Percentiles rank a stretch among this genome's conserved stretches.
Conservation (phyloP, 2,329 filamentous ascomycete genomes). For the Alternaria triticina region DNA sequence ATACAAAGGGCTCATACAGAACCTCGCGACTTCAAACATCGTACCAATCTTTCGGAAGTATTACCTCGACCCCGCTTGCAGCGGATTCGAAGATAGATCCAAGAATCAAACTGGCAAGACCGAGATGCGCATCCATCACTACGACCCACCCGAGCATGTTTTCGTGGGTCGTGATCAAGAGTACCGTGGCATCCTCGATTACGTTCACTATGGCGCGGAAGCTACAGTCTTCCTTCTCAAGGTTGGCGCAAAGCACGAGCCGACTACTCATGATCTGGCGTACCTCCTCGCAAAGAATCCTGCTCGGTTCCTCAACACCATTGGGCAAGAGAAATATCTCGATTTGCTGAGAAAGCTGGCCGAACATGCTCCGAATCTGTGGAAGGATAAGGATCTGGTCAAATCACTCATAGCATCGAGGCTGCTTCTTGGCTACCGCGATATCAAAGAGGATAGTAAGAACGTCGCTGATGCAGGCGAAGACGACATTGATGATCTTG, state of each 20-base stretch:
- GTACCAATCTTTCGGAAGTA: conserved; percentile 48
- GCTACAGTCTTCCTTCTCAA: conserved; percentile 89
- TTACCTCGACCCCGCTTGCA: conserved; percentile 37
- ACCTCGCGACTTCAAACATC: conserved; percentile 40
- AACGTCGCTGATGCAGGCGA: conserved; percentile 39
- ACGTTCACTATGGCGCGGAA: conserved; percentile 88
- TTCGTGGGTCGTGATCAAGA: conserved; percentile 77
- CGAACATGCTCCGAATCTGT: conserved; percentile 72
- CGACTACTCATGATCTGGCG: conserved; percentile 84
- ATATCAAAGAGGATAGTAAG: conserved; percentile 65
- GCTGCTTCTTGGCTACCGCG: conserved; percentile 84
- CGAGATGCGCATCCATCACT: conserved; percentile 53
- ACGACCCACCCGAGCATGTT: conserved; percentile 73
- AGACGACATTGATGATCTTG: conserved; percentile 53
- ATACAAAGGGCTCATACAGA: conserved; percentile 30
- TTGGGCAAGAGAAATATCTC: conserved; percentile 87
- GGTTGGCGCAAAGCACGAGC: conserved; percentile 89
- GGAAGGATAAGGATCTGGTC: conserved; percentile 79
- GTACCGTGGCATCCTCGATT: conserved; percentile 94
- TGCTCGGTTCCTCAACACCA: conserved; percentile 76
- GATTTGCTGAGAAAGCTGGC: conserved; percentile 81
- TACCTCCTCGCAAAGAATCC: conserved; percentile 84
- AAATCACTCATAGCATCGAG: conserved; percentile 74
- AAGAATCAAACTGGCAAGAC: conserved; percentile 39
- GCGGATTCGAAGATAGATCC: conserved; percentile 43